Evolutionary conservation across 2,329 filamentous ascomycete genomes (phyloP), one percentile per base, ranked within the genome.

Genomic region (Fusarium subglutinans): DNA sequence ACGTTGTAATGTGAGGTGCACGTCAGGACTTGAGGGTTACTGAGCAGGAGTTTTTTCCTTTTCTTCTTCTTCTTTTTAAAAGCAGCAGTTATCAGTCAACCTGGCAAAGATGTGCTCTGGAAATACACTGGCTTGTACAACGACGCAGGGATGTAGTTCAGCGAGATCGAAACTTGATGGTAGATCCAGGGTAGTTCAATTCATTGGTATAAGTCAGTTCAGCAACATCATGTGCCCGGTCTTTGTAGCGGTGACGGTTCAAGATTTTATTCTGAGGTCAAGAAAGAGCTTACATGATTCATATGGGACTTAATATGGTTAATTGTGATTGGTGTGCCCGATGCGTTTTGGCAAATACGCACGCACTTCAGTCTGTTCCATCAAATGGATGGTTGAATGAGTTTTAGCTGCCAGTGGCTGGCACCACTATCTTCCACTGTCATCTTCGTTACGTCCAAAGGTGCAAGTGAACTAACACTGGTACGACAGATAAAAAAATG

Each of bases 311-410:
- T 6, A 2, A 28, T 17, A 28, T 38, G 35, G 14, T 1, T 17
- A 17, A 12, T 17, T 26, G 6, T n/a, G 18, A 9, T 28, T 38
- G 35, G 12, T 5, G 24, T 26, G 35, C 2, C 18, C 10, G 9
- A 17, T 20, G 48, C 17, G 9, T 35, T 35, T 51, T 8, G 2
- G 9, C 2, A 13, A 18, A n/a, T 51, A 24, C 3, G 33, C 15
- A 8, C 30, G 30, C 5, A 14, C 20, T 5, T 30, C 14, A 30
- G 20, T 30, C 14, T 12, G 2, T 22, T 15, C 12, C 13, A 22
- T 8, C 0, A n/a, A 5, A 12, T n/a, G 20, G 3, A 8, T 5
- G 7, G 14, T 9, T 35, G 33, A 33, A 33, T 15, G 26, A 2
- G 45, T 22, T 2, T 48, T 2, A 10, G 11, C 30, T 14, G 30